Conservation (phyloP, 2,329 filamentous ascomycete species). For the Sclerotinia nivalis region DNA sequence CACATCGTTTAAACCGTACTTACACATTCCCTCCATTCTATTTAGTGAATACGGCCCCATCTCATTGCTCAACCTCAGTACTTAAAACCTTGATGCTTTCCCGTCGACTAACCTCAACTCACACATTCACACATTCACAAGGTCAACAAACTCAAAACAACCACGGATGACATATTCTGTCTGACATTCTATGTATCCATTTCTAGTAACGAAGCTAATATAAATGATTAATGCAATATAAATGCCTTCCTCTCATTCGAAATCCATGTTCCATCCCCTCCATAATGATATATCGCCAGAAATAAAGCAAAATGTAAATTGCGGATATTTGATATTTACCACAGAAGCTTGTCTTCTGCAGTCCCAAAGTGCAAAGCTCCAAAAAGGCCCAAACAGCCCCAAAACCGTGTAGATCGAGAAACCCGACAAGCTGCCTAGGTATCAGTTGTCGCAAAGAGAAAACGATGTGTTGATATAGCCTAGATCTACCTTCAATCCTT, state of each 20-base stretch:
- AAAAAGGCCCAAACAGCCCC: not conserved
- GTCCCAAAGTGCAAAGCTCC: not conserved
- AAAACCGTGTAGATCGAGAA: too few relatives aligned
- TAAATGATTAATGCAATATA: too few relatives aligned
- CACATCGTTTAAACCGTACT: not conserved
- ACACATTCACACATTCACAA: not conserved
- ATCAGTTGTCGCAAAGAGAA: too few relatives aligned
- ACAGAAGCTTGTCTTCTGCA: not conserved
- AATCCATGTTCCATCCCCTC: not conserved
- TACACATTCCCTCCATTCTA: not conserved
- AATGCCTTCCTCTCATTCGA: too few relatives aligned
- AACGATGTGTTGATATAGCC: not conserved
- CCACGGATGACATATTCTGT: not conserved
- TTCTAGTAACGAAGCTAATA: not conserved
- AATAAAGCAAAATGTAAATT: not conserved
- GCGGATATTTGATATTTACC: not conserved
- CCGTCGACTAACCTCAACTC: not conserved
- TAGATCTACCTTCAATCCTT: not conserved
- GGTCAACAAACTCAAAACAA: too few relatives aligned
- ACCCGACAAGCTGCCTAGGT: too few relatives aligned
- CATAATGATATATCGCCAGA: not conserved
- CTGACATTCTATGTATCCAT: not conserved
- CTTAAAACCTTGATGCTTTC: not conserved
- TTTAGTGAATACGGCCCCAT: too few relatives aligned
- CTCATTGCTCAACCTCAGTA: too few relatives aligned